Percentiles rank a stretch among this genome's conserved stretches.
phyloP scores from a whole-genome alignment of 2,329 filamentous ascomycete genomes.

The Penicillium janthinellum region DNA sequence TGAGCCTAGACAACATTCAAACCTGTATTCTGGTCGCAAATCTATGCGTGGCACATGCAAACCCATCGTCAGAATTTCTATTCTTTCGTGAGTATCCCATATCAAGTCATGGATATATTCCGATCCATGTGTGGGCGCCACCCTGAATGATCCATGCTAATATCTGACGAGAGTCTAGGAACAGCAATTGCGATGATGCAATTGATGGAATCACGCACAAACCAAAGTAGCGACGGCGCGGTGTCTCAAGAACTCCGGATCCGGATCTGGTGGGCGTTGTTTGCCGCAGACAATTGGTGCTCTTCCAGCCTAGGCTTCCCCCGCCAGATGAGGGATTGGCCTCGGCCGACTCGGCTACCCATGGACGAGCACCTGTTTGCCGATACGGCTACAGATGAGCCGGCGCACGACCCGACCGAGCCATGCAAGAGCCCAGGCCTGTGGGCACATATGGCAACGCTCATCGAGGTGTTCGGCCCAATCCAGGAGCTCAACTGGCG shows the following conservation, averaged over 20 bases:
- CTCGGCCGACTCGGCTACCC: not conserved
- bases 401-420: not conserved
- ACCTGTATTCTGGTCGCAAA: not conserved
- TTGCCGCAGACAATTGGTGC: not conserved
- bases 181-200: not conserved
- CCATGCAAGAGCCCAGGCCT: not conserved
- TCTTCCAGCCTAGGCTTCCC: not conserved
- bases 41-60: not conserved
- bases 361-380: not conserved
- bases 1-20: not conserved
- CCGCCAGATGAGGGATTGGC: not conserved
- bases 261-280: not conserved
- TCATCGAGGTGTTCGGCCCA: not conserved
- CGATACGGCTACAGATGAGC: not conserved
- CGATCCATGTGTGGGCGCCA: not conserved
- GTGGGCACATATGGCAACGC: not conserved
- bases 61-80: not conserved
- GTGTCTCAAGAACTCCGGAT: not conserved
- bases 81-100: not conserved
- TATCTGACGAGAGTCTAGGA: not conserved
- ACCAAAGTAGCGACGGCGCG: no score
- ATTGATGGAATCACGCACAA: not conserved
- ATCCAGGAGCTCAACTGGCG: not conserved
- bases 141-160: no score
- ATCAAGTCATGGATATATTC: not conserved